phyloP scores from a whole-genome alignment of 2,329 filamentous ascomycete species.

The Aureobasidium sp. region DNA sequence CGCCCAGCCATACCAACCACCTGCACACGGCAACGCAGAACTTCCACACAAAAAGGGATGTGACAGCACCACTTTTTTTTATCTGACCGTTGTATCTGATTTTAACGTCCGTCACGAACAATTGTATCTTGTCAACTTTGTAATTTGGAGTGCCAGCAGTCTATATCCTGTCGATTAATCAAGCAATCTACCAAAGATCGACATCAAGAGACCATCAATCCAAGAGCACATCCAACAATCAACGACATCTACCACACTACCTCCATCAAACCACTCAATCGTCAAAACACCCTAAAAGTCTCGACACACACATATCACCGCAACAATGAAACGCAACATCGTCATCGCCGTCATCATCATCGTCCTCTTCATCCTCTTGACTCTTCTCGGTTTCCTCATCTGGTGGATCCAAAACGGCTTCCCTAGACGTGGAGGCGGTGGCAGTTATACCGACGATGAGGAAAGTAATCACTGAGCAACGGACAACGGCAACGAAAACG shows the following conservation, averaged over 20 bases:
- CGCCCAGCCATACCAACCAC: constrained; percentile 7
- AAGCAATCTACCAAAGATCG: not conserved
- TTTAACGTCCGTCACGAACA: not conserved
- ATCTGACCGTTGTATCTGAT: not conserved
- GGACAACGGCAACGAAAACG: not conserved
- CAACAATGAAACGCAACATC: constrained; percentile 41
- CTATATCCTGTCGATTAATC: too few species aligned
- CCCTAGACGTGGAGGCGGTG: constrained; percentile 19
- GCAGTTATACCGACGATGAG: constrained; percentile 22
- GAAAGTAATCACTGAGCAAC: constrained; percentile 13
- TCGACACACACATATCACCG: not conserved
- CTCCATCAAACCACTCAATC: not conserved
- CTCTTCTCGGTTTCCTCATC: constrained; percentile 40
- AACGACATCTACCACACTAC: not conserved
- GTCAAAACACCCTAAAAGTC: not conserved
- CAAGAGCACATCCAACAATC: not conserved
- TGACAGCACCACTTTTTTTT: not conserved
- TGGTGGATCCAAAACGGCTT: constrained; percentile 38
- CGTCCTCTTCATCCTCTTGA: constrained; percentile 43
- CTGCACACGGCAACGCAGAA: not conserved
- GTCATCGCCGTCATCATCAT: constrained; percentile 46
- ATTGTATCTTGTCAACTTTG: not conserved
- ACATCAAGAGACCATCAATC: not conserved
- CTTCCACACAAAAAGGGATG: not conserved
- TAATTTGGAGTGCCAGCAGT: too few species aligned